Evolutionary conservation across 2,329 filamentous ascomycete genomes (phyloP).

Genomic region (Fusarium beomiforme): DNA sequence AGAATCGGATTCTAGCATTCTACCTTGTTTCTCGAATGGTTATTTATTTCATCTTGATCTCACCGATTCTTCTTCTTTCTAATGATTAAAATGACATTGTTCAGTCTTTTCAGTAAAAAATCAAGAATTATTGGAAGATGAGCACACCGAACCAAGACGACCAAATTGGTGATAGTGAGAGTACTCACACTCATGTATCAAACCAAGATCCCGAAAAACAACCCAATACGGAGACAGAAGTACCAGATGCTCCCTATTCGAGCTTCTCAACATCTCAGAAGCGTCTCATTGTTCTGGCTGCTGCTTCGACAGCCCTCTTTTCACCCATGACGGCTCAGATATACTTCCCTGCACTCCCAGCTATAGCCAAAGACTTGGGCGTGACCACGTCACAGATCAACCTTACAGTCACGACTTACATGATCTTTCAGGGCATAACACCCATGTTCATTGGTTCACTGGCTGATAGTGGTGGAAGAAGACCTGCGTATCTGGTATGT

Average conservation of each 20-base stretch:
- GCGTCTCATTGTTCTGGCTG: constrained; percentile 52
- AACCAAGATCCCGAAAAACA: constrained; percentile 24
- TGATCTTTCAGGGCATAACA: constrained; percentile 69
- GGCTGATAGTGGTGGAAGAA: constrained; percentile 63
- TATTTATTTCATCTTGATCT: constrained; percentile 18
- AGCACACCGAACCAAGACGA: background rate
- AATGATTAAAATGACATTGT: background rate
- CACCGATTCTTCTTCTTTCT: background rate
- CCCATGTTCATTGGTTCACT: constrained; percentile 67
- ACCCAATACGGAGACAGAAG: background rate
- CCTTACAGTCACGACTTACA: constrained; percentile 64
- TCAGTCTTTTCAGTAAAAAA: background rate
- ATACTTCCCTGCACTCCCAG: constrained; percentile 63
- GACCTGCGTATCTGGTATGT: constrained; percentile 63
- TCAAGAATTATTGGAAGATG: background rate
- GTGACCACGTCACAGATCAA: constrained; percentile 57
- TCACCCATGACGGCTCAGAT: constrained; percentile 61
- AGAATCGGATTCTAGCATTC: constrained; percentile 7
- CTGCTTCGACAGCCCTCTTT: constrained; percentile 54
- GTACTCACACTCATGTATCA: background rate
- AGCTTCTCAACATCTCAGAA: constrained; percentile 54
- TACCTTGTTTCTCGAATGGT: background rate
- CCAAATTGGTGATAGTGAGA: background rate
- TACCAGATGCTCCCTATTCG: constrained; percentile 46
- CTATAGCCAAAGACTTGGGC: constrained; percentile 58